phyloP scores from a whole-genome alignment of 257 asterid genomes.

The Solanum sparsipilum region DNA sequence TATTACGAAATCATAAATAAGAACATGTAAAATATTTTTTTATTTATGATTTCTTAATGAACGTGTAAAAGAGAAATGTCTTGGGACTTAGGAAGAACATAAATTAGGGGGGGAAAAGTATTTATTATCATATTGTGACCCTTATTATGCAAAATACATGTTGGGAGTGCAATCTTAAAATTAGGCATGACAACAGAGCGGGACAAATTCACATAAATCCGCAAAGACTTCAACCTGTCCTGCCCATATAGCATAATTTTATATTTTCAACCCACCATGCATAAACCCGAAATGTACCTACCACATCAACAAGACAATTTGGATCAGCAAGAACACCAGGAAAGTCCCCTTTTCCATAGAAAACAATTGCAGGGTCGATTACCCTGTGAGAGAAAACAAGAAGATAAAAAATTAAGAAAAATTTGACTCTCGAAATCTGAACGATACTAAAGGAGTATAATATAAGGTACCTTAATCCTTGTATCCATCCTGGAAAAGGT shows the following conservation, averaged over 20 bases:
- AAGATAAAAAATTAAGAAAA: background rate
- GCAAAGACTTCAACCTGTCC: background rate
- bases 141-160: background rate
- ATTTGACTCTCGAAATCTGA: background rate
- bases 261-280: background rate
- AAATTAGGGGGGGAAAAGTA: too few relatives aligned
- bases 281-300: background rate
- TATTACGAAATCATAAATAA: too few relatives aligned
- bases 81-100: too few relatives aligned
- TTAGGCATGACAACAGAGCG: background rate
- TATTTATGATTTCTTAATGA: too few relatives aligned
- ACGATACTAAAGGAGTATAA: background rate
- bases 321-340: background rate
- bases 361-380: background rate
- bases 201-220: too few relatives aligned
- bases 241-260: too few relatives aligned
- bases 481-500: conserved; percentile 15
- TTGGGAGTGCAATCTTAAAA: background rate
- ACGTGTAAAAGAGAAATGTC: background rate
- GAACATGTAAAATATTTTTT: too few relatives aligned
- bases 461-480: background rate
- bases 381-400: background rate
- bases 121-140: background rate
- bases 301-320: background rate
- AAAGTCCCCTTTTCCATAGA: background rate